Percentiles rank a stretch among this genome's conserved stretches.
Conservation (phyloP, 2,329 filamentous ascomycete species). For the Fusarium mundagurra region DNA sequence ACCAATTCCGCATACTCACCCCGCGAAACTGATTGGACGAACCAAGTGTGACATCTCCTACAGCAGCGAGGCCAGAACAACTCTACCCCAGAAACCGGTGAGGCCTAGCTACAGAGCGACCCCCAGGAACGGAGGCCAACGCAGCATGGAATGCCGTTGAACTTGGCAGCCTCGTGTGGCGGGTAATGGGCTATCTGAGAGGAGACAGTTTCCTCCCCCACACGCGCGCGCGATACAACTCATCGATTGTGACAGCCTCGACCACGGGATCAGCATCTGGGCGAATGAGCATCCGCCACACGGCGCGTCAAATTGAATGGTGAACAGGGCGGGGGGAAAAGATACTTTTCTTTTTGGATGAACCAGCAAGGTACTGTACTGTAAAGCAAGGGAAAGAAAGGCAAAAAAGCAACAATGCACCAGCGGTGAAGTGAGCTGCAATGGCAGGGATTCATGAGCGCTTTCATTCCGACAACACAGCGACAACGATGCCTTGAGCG, state of each 20-base stretch:
- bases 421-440: constrained; percentile 32
- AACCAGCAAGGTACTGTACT: background rate
- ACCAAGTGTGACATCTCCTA: constrained; percentile 13
- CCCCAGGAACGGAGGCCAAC: constrained; percentile 2
- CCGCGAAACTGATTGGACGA: constrained; percentile 22
- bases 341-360: background rate
- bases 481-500: background rate
- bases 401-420: constrained; percentile 13
- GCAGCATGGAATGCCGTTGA: background rate
- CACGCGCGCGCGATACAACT: background rate
- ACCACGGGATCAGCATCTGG: constrained; percentile 4
- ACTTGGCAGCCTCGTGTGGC: constrained; percentile 23
- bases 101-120: background rate
- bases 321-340: background rate
- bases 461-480: background rate
- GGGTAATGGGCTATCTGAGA: constrained; percentile 17
- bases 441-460: constrained; percentile 6
- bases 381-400: background rate
- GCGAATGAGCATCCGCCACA: constrained; percentile 43
- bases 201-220: constrained; percentile 13
- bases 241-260: constrained; percentile 21
- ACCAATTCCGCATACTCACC: constrained; percentile 1
- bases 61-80: constrained; percentile 15
- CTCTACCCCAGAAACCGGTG: constrained; percentile 26
- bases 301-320: constrained; percentile 24